Evolutionary conservation across 768 basidiomycete species (phyloP).

Genomic region (Mycena rosella): DNA sequence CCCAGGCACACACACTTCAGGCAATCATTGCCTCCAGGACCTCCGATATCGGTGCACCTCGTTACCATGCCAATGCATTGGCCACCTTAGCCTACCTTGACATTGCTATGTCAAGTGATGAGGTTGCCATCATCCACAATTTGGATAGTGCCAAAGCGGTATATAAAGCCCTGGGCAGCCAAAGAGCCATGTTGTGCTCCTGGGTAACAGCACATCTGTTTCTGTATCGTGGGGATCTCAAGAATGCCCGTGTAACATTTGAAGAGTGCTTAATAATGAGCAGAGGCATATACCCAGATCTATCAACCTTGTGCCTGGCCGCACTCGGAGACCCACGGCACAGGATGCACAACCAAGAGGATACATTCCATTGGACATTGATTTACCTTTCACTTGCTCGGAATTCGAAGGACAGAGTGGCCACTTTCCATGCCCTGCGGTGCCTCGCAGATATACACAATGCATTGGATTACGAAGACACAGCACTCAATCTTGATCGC

Average conservation of each 20-base stretch:
- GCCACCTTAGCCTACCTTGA: background rate
- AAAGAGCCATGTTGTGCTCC: background rate
- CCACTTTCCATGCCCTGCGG: background rate
- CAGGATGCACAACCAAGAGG: background rate
- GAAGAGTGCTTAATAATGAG: too few species aligned
- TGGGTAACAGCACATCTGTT: background rate
- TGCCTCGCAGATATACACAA: background rate
- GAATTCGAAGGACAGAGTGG: background rate
- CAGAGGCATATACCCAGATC: too few species aligned
- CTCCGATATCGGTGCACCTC: background rate
- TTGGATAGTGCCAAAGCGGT: background rate
- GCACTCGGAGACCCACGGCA: background rate
- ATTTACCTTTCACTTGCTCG: background rate
- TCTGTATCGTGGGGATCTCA: background rate
- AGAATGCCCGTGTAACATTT: background rate
- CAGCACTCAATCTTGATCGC: background rate
- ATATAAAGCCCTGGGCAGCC: background rate
- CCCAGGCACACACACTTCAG: background rate
- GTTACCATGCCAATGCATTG: background rate
- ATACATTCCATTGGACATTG: conserved; percentile 2
- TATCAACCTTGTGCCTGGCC: background rate
- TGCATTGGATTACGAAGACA: background rate
- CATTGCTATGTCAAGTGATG: background rate
- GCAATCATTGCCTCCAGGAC: background rate
- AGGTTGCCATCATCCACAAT: background rate